These are phyloP conservation scores for Remersonia thermophila DNA, from an alignment of 2,329 filamentous ascomycete genomes.

Conservation along the genomic window DNA sequence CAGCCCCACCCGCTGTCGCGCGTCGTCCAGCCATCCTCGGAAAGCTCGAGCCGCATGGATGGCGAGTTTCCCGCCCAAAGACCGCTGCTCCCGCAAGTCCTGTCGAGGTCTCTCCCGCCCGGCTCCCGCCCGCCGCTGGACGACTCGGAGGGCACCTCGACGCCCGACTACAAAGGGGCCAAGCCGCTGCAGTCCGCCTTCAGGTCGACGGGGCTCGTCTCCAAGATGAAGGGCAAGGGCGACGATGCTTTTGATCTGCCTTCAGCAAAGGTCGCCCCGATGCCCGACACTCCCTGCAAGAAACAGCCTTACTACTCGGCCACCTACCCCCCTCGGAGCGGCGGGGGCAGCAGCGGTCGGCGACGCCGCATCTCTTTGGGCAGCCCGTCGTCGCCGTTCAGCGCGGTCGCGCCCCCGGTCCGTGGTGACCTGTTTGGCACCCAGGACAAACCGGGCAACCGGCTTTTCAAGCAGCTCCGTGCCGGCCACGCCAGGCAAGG, in stretches of 20 bases:
- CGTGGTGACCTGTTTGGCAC: constrained; percentile 37
- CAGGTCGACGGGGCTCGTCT: constrained; percentile 87
- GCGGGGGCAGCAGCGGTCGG: constrained; percentile 46
- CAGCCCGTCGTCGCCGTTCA: constrained; percentile 71
- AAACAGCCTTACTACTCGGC: constrained; percentile 61
- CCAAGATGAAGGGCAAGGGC: constrained; percentile 55
- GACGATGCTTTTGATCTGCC: constrained; percentile 12
- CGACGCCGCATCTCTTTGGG: constrained; percentile 62
- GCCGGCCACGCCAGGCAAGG: constrained; percentile 37
- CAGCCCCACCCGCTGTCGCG: constrained; percentile 76
- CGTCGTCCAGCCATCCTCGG: constrained; percentile 77
- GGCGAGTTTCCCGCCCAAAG: constrained; percentile 27
- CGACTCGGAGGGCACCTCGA: constrained; percentile 49
- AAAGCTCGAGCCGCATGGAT: constrained; percentile 62
- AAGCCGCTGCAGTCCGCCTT: constrained; percentile 74
- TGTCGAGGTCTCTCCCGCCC: constrained; percentile 65
- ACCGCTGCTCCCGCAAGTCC: constrained; percentile 39
- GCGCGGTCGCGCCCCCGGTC: constrained; percentile 37
- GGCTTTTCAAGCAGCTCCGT: constrained; percentile 55
- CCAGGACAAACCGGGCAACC: constrained; percentile 49
- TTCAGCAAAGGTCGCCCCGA: constrained; percentile 39
- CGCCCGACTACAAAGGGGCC: constrained; percentile 64
- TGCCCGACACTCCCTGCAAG: constrained; percentile 95
- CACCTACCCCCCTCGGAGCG: constrained; percentile 47
- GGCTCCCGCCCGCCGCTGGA: constrained; percentile 37